Conservation (phyloP, 2,329 filamentous ascomycete genomes). For the Fusarium heterosporum region DNA sequence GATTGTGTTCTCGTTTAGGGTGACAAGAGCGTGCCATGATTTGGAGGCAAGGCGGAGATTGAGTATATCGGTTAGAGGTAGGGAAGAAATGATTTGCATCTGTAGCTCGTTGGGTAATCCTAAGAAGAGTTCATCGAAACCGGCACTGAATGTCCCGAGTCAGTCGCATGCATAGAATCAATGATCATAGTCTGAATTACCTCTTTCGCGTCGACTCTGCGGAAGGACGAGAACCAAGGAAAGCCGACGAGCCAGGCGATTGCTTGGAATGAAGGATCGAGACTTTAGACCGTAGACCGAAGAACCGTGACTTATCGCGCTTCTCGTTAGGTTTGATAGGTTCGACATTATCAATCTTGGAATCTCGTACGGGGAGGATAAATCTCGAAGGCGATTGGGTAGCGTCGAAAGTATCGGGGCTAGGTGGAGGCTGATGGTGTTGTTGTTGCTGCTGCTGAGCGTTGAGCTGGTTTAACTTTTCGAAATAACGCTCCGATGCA, state of each 20-base stretch:
- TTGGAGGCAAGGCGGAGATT: constrained; percentile 69
- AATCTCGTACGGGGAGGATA: constrained; percentile 62
- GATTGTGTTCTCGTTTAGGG: constrained; percentile 70
- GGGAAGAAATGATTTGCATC: constrained; percentile 69
- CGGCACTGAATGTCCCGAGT: constrained; percentile 44
- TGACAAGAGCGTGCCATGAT: constrained; percentile 69
- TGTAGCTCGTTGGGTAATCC: constrained; percentile 71
- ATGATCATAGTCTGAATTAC: constrained; percentile 38
- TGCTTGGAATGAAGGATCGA: constrained; percentile 51
- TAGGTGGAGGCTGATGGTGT: constrained; percentile 51
- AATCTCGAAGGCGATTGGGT: constrained; percentile 56
- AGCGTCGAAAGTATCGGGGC: constrained; percentile 35
- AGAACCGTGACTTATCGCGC: constrained; percentile 58
- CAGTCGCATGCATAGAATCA: constrained; percentile 2
- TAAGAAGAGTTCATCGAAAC: constrained; percentile 68
- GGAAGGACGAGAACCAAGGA: constrained; percentile 38
- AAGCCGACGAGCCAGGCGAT: constrained; percentile 37
- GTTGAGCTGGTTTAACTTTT: constrained; percentile 68
- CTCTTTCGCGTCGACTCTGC: constrained; percentile 50
- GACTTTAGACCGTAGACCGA: constrained; percentile 56
- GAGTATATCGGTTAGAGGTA: constrained; percentile 71
- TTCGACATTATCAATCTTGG: constrained; percentile 51
- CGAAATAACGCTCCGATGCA: constrained; percentile 72
- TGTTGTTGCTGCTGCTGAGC: constrained; percentile 60
- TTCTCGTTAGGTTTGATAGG: constrained; percentile 50